phyloP scores from a whole-genome alignment of 148 eudicot species.

The Polygonum maritimum region DNA sequence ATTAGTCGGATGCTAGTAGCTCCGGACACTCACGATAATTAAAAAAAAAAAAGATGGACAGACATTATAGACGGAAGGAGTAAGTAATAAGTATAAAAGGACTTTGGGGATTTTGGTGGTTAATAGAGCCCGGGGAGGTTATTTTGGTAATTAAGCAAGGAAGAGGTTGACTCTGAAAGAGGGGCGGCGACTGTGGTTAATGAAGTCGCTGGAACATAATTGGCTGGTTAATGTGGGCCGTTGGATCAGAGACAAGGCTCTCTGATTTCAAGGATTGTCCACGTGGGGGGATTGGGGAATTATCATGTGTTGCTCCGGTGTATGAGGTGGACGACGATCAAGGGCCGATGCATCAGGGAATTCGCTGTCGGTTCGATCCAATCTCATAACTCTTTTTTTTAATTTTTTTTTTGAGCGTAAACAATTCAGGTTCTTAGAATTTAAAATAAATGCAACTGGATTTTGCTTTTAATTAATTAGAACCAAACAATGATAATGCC shows the following conservation, averaged over 20 bases:
- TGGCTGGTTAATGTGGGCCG: not conserved
- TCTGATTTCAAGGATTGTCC: slow-evolving; percentile 8
- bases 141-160: not conserved
- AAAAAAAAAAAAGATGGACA: too few relatives aligned
- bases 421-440: not conserved
- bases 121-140: not conserved
- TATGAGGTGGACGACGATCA: not conserved
- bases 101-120: not conserved
- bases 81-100: too few relatives aligned
- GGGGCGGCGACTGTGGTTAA: slow-evolving; percentile 5
- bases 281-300: slow-evolving; percentile 5
- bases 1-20: too few relatives aligned
- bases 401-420: too few relatives aligned
- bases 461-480: not conserved
- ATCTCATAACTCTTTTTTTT: not conserved
- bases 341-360: not conserved
- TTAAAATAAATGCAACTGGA: not conserved
- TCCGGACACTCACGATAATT: too few relatives aligned
- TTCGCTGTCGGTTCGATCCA: slow-evolving; percentile 5
- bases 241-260: slow-evolving; percentile 5
- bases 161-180: not conserved
- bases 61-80: too few relatives aligned
- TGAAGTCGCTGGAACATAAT: not conserved
- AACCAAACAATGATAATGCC: not conserved
- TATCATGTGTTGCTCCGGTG: slow-evolving; percentile 1